Base-by-base conservation (phyloP, 768 basidiomycete species). In the Inosperma sp. region DNA sequence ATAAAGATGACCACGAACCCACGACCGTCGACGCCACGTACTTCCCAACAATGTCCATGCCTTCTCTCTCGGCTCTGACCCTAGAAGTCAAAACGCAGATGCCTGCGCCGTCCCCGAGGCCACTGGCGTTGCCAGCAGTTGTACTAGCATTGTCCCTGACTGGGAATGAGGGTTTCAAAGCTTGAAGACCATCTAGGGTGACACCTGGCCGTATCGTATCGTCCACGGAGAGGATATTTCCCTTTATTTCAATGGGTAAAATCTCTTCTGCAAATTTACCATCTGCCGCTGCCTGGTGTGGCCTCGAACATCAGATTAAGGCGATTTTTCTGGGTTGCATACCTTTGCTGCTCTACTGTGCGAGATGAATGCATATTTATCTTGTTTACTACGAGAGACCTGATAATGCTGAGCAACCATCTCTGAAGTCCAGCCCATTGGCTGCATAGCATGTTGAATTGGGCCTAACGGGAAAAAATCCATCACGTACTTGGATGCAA, bases 401-500 rank as follows among this genome's bases (percentile, higher is more conserved):
- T 82, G 76, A 70, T 83, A 93, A 7, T 78, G 72, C 59, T 84
- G 67, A n/a, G 91, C 88, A 17, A 93, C 88, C 82, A 88, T 84
- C 66, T 93, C 91, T 4, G 88, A 88, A 1, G 91, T 93, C 91
- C 91, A 99, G 43, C 93, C 93, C 93, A 93, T 93, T 9, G 89
- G 86, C 86, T 91, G 54, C 16, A 22, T 31, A 26, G 7, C 23
- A n/a, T 36, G 34, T 36, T 29, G 21, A 22, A 13, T 22, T 33
- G 23, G 9, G 8, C 6, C 13, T 26, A n/a, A 22, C 29, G 13
- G 14, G 30, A n/a, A 34, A 19, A 22, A 44, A 21, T 4, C 23
- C n/a, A 7, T 21, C 25, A 55, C 68, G 39, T 37, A 83, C 86
- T 73, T 88, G 83, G 34, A 86, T 80, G 60, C 84, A 86, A 61